Base-by-base conservation (phyloP, 2,329 filamentous ascomycete species). In the Beauveria pseudobassiana region DNA sequence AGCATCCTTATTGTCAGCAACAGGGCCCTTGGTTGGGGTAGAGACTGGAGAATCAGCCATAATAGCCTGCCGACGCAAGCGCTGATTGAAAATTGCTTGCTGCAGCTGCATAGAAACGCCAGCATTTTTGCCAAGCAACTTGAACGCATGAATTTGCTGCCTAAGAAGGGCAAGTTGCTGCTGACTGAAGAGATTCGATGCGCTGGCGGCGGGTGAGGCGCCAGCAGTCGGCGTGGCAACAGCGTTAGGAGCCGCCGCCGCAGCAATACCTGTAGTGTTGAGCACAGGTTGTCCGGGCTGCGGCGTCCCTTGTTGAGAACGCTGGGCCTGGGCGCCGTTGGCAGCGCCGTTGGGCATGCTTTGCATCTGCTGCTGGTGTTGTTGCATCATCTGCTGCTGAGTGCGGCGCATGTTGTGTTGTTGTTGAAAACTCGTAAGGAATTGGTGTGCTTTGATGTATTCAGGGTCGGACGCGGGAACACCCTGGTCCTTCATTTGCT, bases 71-170 rank as follows among this genome's bases (percentile, higher is more conserved):
- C 88, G 85, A 67, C 87, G 87, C 66, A 87, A 83, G 54, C 88
- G 85, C 62, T 89, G 86, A 50, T 88, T 82, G 71, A 93, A 96
- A 43, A 98, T 87, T 54, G 89, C 86, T 70, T 93, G 89, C 72
- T 96, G 91, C 65, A 96, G 83, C 64, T 85, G 82, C 34, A 84
- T 75, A 1, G 93, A 91, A 3, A 98, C 85, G 0, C 92, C 88
- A 16, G 89, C 81, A 67, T 96, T 96, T 74, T 95, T 96, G 5
- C 90, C 88, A 4, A 99, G 80, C 66, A 92, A 82, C 75, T 96
- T 96, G 76, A 97, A 98, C 0, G 93, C 93, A 68, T 88, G 82
- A 56, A 98, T 96, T 73, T 99, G 95, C 66, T 90, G 87, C 63
- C 91, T 83, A 10, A 99, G 78, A 49, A 90, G 85, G 26, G 83